Base-by-base conservation (phyloP, 805 yeast genomes). In the Teunomyces aglyptinius region DNA sequence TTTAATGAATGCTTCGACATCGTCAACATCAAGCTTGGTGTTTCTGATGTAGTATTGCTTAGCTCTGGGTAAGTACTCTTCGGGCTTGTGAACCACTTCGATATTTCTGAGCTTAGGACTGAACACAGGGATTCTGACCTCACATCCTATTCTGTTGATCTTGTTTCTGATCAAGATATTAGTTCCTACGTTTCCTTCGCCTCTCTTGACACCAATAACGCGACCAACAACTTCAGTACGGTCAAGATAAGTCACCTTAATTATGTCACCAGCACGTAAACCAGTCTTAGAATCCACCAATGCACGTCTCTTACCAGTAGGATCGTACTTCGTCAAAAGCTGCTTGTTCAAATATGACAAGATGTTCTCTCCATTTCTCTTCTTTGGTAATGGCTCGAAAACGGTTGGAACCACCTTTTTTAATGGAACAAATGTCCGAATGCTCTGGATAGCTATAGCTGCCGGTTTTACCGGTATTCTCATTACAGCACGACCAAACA, bases 11-110 rank as follows among this genome's bases (percentile, higher is more conserved):
- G 56, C 65, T 57, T 82, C 87, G 49, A 85, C 65, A 61, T 85
- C 90, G 52, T 82, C 85, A 42, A 85, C 91, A 65, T 88, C 96
- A 64, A 83, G 70, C 60, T 81, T 83, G 43, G 85, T 76, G 65
- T 79, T 85, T 71, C 97, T 86, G 61, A 94, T 86, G 69, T 89
- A 94, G 76, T 85, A 91, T 58, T 89, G 92, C 75, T 89, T 92
- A 69, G 82, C 81, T 79, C 96, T 82, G 10, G 72, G 59, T 74
- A 86, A 81, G 67, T 89, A 83, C 60, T 78, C 80, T 52, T 70
- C 66, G 32, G 96, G 92, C 66, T 84, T 84, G 66, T 86, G 78
- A 51, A 92, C 66, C 33, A 90, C 65, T 67, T 91, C 97, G 44
- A 92, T 75, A 65, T 85, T 80, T 51, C 82, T 79, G 46, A 94